Percentiles rank a stretch among this genome's conserved stretches.
Evolutionary conservation across 192 early-diverging fungal genomes (phyloP).

Genomic region (Mortierella alpina): DNA sequence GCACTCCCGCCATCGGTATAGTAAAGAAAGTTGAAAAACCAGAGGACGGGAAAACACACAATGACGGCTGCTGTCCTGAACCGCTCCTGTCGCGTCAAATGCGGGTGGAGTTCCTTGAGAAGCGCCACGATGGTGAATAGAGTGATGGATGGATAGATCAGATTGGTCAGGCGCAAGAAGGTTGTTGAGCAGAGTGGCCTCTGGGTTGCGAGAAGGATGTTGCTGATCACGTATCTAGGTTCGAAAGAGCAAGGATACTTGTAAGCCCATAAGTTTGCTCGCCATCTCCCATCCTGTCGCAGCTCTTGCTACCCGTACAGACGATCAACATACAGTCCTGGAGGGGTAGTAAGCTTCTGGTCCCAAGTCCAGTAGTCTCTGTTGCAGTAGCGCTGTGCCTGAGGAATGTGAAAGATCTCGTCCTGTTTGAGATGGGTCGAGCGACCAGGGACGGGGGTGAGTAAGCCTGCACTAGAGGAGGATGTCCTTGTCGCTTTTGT

Average conservation of each 20-base stretch:
- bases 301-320: background rate
- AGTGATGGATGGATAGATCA: slow-evolving; percentile 68
- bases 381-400: slow-evolving; percentile 87
- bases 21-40: slow-evolving; percentile 89
- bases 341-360: slow-evolving; percentile 97
- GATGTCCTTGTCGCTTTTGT: background rate
- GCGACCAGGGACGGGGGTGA: background rate
- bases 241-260: background rate
- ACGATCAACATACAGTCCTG: slow-evolving; percentile 80
- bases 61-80: slow-evolving; percentile 59
- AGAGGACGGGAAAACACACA: slow-evolving; percentile 80
- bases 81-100: background rate
- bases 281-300: background rate
- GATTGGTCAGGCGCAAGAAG: slow-evolving; percentile 72
- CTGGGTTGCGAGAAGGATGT: slow-evolving; percentile 18
- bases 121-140: slow-evolving; percentile 60
- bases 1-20: slow-evolving; percentile 94
- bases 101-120: slow-evolving; percentile 54
- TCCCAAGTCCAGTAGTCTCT: slow-evolving; percentile 82
- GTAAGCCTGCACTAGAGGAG: background rate
- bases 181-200: slow-evolving; percentile 50
- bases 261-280: slow-evolving; percentile 4
- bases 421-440: slow-evolving; percentile 66
- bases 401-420: slow-evolving; percentile 93
- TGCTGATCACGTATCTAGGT: slow-evolving; percentile 48